Evolutionary conservation across 495 filamentous ascomycete species (phyloP).

Genomic region (Pseudevernia furfuracea): DNA sequence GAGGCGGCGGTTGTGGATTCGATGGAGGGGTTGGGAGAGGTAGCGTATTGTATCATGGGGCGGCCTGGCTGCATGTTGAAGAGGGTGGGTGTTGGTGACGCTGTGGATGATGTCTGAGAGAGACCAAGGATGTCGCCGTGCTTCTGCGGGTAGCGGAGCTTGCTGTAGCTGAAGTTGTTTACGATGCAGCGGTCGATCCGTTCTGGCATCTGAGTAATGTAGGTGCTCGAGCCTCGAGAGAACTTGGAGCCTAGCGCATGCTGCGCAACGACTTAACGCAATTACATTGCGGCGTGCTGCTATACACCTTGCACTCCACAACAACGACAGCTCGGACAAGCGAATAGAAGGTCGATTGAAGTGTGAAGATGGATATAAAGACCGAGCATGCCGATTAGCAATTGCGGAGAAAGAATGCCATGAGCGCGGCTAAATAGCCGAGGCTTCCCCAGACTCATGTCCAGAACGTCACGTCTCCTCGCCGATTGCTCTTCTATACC

Average conservation of each 20-base stretch:
- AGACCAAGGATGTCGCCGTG: too few relatives aligned
- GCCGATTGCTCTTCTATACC: neutral
- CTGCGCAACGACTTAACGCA: neutral
- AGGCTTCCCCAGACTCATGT: constrained; percentile 2
- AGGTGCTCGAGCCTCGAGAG: too few relatives aligned
- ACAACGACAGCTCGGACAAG: neutral
- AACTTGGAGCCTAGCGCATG: neutral
- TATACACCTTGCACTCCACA: neutral
- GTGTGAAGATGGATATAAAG: neutral
- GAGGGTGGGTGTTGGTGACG: neutral
- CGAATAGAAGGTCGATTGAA: neutral
- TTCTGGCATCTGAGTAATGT: too few relatives aligned
- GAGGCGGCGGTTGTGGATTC: neutral
- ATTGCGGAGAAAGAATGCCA: neutral
- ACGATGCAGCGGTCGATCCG: too few relatives aligned
- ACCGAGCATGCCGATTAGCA: too few relatives aligned
- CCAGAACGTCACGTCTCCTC: constrained; percentile 1
- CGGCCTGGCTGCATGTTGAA: neutral
- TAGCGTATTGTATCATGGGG: neutral
- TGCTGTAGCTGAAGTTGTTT: too few relatives aligned
- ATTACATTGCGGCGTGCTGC: neutral
- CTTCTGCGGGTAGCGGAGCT: too few relatives aligned
- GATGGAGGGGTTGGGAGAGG: neutral
- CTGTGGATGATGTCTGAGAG: neutral
- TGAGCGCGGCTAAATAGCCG: constrained; percentile 1